phyloP scores from a whole-genome alignment of 192 early-diverging fungal species.

The Coemansia sp. region DNA sequence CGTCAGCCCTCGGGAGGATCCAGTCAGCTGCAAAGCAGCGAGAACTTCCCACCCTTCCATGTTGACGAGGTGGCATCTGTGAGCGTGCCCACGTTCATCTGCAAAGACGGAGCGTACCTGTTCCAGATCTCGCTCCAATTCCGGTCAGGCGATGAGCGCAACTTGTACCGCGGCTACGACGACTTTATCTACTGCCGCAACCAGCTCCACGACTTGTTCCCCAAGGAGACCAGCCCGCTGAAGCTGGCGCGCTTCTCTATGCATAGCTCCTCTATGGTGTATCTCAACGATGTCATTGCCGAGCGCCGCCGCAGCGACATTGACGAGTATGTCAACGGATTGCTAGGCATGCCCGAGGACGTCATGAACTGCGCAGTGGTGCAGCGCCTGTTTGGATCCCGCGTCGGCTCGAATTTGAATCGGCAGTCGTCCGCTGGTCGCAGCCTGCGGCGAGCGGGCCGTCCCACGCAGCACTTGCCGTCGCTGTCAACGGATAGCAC shows the following conservation, averaged over 20 bases:
- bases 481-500: slow-evolving; percentile 37
- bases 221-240: slow-evolving; percentile 55
- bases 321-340: slow-evolving; percentile 64
- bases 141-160: slow-evolving; percentile 56
- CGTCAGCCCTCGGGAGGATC: slow-evolving; percentile 52
- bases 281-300: slow-evolving; percentile 67
- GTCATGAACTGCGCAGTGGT: slow-evolving; percentile 52
- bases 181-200: slow-evolving; percentile 80
- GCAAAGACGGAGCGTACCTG: slow-evolving; percentile 69
- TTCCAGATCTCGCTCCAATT: slow-evolving; percentile 64
- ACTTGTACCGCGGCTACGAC: slow-evolving; percentile 71
- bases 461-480: slow-evolving; percentile 24
- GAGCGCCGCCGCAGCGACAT: slow-evolving; percentile 64
- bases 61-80: slow-evolving; percentile 51
- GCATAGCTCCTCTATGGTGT: slow-evolving; percentile 65
- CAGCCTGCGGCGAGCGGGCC: slow-evolving; percentile 3
- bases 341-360: slow-evolving; percentile 58
- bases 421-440: neutral
- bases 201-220: slow-evolving; percentile 64
- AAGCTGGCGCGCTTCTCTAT: slow-evolving; percentile 53
- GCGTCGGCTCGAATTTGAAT: slow-evolving; percentile 7
- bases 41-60: slow-evolving; percentile 43
- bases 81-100: slow-evolving; percentile 64
- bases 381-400: slow-evolving; percentile 49
- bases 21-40: slow-evolving; percentile 39